Conservation (phyloP, 2,329 filamentous ascomycete genomes). For the Phyllosticta citribraziliensis region DNA sequence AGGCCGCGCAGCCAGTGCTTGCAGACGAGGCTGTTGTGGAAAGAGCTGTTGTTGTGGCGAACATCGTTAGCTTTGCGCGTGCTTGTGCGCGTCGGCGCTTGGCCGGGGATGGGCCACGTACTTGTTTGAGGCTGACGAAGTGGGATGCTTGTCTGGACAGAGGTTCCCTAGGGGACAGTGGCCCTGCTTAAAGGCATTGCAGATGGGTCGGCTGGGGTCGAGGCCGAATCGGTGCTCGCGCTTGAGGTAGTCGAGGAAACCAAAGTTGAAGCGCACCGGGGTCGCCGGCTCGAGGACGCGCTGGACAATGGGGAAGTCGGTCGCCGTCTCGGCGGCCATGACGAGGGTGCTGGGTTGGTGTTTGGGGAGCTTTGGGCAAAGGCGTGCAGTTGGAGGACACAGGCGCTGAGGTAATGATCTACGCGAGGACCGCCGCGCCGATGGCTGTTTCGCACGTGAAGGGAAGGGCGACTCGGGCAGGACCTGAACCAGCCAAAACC, state of each 20-base stretch:
- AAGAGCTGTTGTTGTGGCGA: conserved; percentile 12
- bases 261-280: conserved; percentile 54
- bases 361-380: background rate
- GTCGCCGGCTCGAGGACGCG: conserved; percentile 19
- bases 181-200: conserved; percentile 75
- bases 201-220: conserved; percentile 58
- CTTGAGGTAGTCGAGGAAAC: conserved; percentile 77
- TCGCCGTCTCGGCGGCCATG: background rate
- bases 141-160: conserved; percentile 74
- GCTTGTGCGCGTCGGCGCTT: conserved; percentile 18
- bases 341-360: background rate
- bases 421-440: background rate
- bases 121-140: conserved; percentile 56
- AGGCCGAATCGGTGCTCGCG: conserved; percentile 78
- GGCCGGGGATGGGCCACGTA: conserved; percentile 25
- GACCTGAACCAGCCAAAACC: background rate
- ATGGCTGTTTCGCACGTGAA: background rate
- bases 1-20: conserved; percentile 97
- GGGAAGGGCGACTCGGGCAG: background rate
- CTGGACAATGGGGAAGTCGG: conserved; percentile 18
- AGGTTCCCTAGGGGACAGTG: conserved; percentile 77
- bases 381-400: background rate
- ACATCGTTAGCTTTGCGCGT: conserved; percentile 2
- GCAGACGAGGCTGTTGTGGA: conserved; percentile 61
- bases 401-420: background rate